Conservation (phyloP, 2,329 filamentous ascomycete species). For the Aspergillus quadrilineatus region DNA sequence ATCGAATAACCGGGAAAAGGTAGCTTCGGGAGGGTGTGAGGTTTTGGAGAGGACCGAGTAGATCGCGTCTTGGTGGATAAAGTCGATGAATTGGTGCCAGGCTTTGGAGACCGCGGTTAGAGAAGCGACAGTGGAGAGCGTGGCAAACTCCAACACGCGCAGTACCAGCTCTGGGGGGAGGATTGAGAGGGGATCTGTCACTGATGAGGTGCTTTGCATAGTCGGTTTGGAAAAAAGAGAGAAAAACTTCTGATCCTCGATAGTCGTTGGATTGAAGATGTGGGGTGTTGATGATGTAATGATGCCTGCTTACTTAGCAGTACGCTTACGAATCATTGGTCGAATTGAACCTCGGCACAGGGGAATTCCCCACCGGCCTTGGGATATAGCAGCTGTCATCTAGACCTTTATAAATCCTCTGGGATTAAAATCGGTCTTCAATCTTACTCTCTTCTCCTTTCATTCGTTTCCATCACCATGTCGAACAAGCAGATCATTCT, state of each 20-base stretch:
- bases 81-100: slow-evolving; percentile 46
- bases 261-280: not conserved
- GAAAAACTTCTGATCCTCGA: not conserved
- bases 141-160: slow-evolving; percentile 41
- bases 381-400: not conserved
- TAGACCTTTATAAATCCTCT: not conserved
- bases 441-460: not conserved
- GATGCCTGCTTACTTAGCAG: not conserved
- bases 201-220: not conserved
- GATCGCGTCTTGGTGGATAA: slow-evolving; percentile 44
- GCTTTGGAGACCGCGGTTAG: slow-evolving; percentile 36
- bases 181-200: slow-evolving; percentile 29
- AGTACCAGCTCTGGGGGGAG: slow-evolving; percentile 45
- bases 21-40: slow-evolving; percentile 22
- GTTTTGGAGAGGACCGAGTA: slow-evolving; percentile 42
- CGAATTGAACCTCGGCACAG: not conserved
- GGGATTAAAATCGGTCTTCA: not conserved
- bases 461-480: slow-evolving; percentile 4
- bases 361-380: no score
- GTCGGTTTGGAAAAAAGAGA: not conserved
- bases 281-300: not conserved
- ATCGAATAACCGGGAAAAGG: slow-evolving; percentile 37
- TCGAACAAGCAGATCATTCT: slow-evolving; percentile 38
- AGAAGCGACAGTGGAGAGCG: slow-evolving; percentile 35
- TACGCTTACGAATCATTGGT: not conserved